Evolutionary conservation across 169 alveolate genomes (phyloP).

Genomic region (Babesia divergens): DNA sequence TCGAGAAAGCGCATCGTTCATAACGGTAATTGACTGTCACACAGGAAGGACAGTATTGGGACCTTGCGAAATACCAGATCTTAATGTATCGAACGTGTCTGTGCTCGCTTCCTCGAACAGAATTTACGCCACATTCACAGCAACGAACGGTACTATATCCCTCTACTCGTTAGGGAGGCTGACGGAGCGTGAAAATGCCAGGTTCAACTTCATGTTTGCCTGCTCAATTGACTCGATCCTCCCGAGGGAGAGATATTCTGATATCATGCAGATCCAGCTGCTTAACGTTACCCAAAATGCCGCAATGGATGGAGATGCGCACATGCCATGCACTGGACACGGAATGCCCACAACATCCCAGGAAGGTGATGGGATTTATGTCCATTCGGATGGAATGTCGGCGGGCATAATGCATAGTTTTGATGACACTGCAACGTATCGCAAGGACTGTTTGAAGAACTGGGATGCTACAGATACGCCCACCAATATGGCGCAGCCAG

Average conservation of each 20-base stretch:
- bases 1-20: neutral
- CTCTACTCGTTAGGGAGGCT: neutral
- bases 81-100: neutral
- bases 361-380: neutral
- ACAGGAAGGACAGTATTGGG: conserved; percentile 4
- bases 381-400: no score
- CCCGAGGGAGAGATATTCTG: neutral
- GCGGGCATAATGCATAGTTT: no score
- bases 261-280: conserved; percentile 9
- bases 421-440: no score
- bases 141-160: neutral
- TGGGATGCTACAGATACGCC: no score
- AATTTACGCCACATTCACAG: conserved; percentile 3
- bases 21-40: conserved; percentile 3
- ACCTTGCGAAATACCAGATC: neutral
- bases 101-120: neutral
- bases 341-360: no score
- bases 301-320: no score
- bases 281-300: conserved; percentile 9
- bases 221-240: neutral
- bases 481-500: no score
- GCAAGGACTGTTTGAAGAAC: no score
- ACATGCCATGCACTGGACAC: no score
- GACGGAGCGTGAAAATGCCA: neutral
- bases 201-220: neutral